phyloP scores from a whole-genome alignment of 2,329 filamentous ascomycete species.

The Colletotrichum agaves region DNA sequence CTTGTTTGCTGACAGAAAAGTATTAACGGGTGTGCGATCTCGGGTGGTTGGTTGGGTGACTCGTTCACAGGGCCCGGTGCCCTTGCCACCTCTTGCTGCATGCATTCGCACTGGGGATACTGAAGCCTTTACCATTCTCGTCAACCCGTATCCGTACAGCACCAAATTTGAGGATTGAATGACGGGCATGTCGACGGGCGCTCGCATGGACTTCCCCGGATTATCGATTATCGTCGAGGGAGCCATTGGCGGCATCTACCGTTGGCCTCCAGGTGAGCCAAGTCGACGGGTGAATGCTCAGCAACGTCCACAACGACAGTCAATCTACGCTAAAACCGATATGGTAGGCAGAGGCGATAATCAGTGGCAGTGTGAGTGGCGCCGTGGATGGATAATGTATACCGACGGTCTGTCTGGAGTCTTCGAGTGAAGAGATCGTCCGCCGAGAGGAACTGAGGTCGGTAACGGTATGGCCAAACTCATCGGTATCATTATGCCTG shows the following conservation, averaged over 20 bases:
- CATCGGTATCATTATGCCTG: background rate
- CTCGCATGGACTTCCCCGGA: conserved; percentile 23
- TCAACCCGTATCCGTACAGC: conserved; percentile 17
- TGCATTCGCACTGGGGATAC: background rate
- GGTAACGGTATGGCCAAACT: no score
- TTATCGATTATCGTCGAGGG: conserved; percentile 2
- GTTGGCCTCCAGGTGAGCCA: background rate
- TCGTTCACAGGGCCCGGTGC: background rate
- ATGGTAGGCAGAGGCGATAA: conserved; percentile 10
- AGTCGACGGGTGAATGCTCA: background rate
- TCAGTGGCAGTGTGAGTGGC: background rate
- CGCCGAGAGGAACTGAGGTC: no score
- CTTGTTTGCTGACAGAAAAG: conserved; percentile 3
- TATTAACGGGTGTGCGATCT: background rate
- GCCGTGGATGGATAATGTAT: no score
- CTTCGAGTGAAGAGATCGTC: background rate
- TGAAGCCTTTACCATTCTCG: conserved; percentile 4
- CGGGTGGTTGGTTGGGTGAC: no score
- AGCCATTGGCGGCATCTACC: background rate
- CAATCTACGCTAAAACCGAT: conserved; percentile 3
- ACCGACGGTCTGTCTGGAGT: no score
- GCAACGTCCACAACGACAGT: background rate
- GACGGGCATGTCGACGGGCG: background rate
- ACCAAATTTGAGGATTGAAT: background rate
- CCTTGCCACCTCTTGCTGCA: conserved; percentile 25